These are phyloP conservation scores for Pythium aristosporum DNA, from an alignment of 352 stramenopile species.

Conservation along the genomic window DNA sequence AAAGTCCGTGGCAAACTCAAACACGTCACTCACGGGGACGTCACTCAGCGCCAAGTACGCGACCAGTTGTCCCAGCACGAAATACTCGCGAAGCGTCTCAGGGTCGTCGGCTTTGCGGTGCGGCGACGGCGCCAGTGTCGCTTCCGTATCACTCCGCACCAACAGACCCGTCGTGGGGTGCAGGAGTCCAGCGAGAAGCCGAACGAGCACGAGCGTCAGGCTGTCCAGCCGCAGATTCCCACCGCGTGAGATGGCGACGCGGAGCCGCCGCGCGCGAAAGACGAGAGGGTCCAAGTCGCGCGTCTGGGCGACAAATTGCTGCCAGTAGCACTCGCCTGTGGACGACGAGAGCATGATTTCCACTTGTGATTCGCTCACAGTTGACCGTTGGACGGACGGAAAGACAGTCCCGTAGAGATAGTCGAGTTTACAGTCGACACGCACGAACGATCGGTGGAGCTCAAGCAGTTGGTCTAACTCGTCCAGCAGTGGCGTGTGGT, in stretches of 20 bases:
- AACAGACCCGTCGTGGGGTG: conserved; percentile 21
- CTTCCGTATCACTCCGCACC: conserved; percentile 8
- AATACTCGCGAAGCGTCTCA: conserved; percentile 43
- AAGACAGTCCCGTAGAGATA: conserved; percentile 47
- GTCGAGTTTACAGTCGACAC: conserved; percentile 67
- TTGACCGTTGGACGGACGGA: conserved; percentile 18
- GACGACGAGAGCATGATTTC: conserved; percentile 15
- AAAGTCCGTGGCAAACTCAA: conserved; percentile 59
- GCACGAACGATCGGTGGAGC: conserved; percentile 49
- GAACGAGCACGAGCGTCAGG: conserved; percentile 27
- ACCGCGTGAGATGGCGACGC: conserved; percentile 16
- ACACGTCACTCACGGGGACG: conserved; percentile 45
- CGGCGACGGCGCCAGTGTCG: conserved; percentile 15
- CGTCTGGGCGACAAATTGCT: conserved; percentile 21
- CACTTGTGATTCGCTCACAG: not conserved
- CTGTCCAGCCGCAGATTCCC: conserved; percentile 15
- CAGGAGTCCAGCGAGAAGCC: conserved; percentile 17
- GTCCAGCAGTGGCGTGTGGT: conserved; percentile 43
- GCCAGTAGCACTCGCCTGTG: conserved; percentile 20
- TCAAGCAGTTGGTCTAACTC: conserved; percentile 52
- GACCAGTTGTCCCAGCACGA: conserved; percentile 60
- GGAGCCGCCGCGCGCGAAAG: conserved; percentile 15
- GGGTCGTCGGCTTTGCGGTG: conserved; percentile 7
- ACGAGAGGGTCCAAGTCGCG: conserved; percentile 5
- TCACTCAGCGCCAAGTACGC: conserved; percentile 56